Evolutionary conservation across 1,284 basidiomycete genomes (phyloP).

Genomic region (Microbotryomycetes sp.): DNA sequence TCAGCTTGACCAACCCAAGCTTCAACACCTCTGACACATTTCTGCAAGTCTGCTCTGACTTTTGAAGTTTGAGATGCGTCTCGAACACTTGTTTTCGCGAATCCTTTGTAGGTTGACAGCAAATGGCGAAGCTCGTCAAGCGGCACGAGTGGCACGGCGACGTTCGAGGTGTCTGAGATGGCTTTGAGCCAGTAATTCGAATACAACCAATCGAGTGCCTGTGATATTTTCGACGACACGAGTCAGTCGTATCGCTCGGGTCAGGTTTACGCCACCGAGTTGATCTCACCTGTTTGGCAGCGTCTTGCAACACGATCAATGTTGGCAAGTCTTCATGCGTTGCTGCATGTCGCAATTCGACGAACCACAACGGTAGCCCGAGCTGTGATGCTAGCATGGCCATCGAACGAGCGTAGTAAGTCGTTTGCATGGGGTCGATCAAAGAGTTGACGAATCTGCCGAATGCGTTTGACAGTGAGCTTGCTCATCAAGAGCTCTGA

Average conservation of each 20-base stretch:
- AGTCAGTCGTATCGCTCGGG: not conserved
- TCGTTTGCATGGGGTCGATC: slow-evolving; percentile 87
- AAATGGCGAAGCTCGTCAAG: slow-evolving; percentile 45
- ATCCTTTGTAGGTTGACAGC: slow-evolving; percentile 60
- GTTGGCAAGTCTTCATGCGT: slow-evolving; percentile 95
- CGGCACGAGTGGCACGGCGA: slow-evolving; percentile 49
- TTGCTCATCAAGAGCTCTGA: not conserved
- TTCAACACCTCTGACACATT: slow-evolving; percentile 62
- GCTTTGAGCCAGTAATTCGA: slow-evolving; percentile 71
- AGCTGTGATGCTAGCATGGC: slow-evolving; percentile 78
- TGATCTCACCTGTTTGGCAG: slow-evolving; percentile 47
- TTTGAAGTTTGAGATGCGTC: slow-evolving; percentile 54
- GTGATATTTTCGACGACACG: not conserved
- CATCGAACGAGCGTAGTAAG: slow-evolving; percentile 80
- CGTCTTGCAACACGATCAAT: slow-evolving; percentile 68
- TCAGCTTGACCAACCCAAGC: slow-evolving; percentile 39
- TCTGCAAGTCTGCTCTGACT: slow-evolving; percentile 19
- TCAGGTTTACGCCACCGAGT: slow-evolving; percentile 50
- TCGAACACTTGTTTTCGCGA: slow-evolving; percentile 53
- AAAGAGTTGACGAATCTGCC: slow-evolving; percentile 76
- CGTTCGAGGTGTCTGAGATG: slow-evolving; percentile 44
- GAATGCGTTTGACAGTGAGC: not conserved
- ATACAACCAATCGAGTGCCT: slow-evolving; percentile 73
- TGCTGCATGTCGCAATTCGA: slow-evolving; percentile 89
- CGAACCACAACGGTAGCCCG: slow-evolving; percentile 78